Conservation (phyloP, 345 rosid genomes). For the Dipteronia dyeriana region DNA sequence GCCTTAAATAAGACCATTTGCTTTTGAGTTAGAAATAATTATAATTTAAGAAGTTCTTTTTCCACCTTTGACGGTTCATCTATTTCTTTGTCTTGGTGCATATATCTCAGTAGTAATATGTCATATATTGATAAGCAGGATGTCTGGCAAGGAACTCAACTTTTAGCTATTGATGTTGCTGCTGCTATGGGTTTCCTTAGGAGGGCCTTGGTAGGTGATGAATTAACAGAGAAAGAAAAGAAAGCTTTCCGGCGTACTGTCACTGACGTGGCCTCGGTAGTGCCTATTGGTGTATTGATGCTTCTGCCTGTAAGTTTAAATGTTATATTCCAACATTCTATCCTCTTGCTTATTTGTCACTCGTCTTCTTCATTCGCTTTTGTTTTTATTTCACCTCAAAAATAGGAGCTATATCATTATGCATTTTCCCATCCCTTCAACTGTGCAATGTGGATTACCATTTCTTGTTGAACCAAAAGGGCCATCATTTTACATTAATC, state of each 20-base stretch:
- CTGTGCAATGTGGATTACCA: not conserved
- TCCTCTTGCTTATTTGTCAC: not conserved
- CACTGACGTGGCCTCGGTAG: conserved; percentile 87
- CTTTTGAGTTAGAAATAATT: not conserved
- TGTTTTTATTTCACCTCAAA: not conserved
- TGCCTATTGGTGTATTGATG: conserved; percentile 93
- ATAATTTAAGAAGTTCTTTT: not conserved
- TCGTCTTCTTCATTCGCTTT: not conserved
- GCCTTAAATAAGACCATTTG: not conserved
- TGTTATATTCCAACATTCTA: not conserved
- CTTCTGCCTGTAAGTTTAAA: conserved; percentile 87
- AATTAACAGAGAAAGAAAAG: conserved; percentile 86
- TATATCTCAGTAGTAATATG: conserved; percentile 3
- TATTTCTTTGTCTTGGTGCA: conserved; percentile 1
- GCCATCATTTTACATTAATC: conserved; percentile 5
- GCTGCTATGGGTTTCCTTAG: conserved; percentile 79
- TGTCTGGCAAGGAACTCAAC: conserved; percentile 97
- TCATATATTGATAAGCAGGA: conserved; percentile 55
- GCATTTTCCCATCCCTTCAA: not conserved
- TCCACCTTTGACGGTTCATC: not conserved
- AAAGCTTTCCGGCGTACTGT: conserved; percentile 77
- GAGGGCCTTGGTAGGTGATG: conserved; percentile 79
- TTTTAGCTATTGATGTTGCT: conserved; percentile 85
- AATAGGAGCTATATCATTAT: not conserved
- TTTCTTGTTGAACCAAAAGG: not conserved